These are phyloP conservation scores for Capillidium rhysosporum DNA, from an alignment of 371 early-diverging fungal species.

Conservation along the genomic window DNA sequence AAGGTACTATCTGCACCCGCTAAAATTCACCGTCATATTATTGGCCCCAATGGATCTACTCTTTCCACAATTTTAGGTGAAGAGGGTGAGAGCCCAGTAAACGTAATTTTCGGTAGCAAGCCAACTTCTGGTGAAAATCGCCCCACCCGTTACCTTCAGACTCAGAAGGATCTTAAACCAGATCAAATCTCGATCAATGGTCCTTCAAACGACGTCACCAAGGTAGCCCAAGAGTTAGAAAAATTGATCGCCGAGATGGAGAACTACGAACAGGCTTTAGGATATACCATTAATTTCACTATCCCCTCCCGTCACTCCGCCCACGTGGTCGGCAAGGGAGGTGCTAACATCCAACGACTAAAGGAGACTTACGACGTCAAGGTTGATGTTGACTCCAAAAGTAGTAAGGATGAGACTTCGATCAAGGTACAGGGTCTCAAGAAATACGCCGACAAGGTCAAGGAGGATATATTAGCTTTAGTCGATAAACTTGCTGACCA, in stretches of 20 bases:
- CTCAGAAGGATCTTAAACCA: not conserved
- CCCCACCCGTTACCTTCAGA: not conserved
- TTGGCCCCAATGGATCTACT: conserved; percentile 59
- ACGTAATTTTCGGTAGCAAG: conserved; percentile 43
- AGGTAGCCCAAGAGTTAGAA: conserved; percentile 36
- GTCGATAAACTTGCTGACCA: conserved; percentile 57
- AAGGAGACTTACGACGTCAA: conserved; percentile 58
- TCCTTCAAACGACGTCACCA: conserved; percentile 47
- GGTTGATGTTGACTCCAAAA: conserved; percentile 45
- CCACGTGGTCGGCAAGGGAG: conserved; percentile 76
- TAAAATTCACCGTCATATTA: conserved; percentile 74
- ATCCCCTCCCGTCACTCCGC: conserved; percentile 52
- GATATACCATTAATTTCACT: conserved; percentile 38
- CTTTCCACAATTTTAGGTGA: conserved; percentile 50
- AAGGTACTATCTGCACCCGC: conserved; percentile 53
- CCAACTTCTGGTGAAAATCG: conserved; percentile 13
- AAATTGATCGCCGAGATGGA: conserved; percentile 42
- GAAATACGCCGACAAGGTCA: conserved; percentile 51
- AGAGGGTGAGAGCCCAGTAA: conserved; percentile 12
- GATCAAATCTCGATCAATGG: conserved; percentile 60
- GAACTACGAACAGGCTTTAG: conserved; percentile 39
- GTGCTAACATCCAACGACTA: conserved; percentile 54
- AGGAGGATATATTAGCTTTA: conserved; percentile 39
- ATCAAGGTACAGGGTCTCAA: conserved; percentile 64
- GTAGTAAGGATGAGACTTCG: conserved; percentile 23